Evolutionary conservation across 495 filamentous ascomycete genomes (phyloP).

Genomic region (Penicillium cosmopolitanum): DNA sequence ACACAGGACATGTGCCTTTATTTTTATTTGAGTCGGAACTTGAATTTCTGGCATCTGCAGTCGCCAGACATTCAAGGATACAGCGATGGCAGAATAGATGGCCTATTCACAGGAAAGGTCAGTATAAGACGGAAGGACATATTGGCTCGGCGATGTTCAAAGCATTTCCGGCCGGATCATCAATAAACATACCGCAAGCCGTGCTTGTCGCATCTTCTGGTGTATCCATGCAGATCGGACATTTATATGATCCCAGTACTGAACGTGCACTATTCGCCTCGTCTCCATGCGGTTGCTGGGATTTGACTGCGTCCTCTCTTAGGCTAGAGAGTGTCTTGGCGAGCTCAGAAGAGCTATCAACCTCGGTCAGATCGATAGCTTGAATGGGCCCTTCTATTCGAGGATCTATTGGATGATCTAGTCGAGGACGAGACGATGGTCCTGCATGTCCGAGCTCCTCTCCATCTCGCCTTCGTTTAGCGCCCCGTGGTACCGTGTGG

Average conservation of each 20-base stretch:
- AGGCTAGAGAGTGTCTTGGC: slow-evolving; percentile 52
- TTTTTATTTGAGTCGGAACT: slow-evolving; percentile 12
- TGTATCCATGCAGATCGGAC: slow-evolving; percentile 27
- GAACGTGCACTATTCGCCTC: slow-evolving; percentile 4
- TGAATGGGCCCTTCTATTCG: slow-evolving; percentile 12
- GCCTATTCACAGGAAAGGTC: slow-evolving; percentile 5
- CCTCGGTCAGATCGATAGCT: slow-evolving; percentile 27
- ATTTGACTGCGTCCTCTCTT: slow-evolving; percentile 48
- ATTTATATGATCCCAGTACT: slow-evolving; percentile 18
- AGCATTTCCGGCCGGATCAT: neutral
- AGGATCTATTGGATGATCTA: neutral
- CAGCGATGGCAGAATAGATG: slow-evolving; percentile 26
- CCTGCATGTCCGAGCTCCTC: neutral
- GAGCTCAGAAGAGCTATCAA: slow-evolving; percentile 49
- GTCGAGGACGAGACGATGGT: neutral
- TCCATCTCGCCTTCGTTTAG: slow-evolving; percentile 19
- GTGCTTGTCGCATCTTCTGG: slow-evolving; percentile 24
- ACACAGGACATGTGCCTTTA: slow-evolving; percentile 22
- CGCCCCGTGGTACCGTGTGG: slow-evolving; percentile 18
- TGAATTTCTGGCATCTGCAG: slow-evolving; percentile 4
- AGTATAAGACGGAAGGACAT: neutral
- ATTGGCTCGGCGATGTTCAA: neutral
- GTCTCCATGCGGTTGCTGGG: slow-evolving; percentile 28
- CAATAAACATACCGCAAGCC: slow-evolving; percentile 17
- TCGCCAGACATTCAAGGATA: slow-evolving; percentile 22